Evolutionary conservation across 75 land plant species (phyloP).

Genomic region (Adiantum capillusveneris): DNA sequence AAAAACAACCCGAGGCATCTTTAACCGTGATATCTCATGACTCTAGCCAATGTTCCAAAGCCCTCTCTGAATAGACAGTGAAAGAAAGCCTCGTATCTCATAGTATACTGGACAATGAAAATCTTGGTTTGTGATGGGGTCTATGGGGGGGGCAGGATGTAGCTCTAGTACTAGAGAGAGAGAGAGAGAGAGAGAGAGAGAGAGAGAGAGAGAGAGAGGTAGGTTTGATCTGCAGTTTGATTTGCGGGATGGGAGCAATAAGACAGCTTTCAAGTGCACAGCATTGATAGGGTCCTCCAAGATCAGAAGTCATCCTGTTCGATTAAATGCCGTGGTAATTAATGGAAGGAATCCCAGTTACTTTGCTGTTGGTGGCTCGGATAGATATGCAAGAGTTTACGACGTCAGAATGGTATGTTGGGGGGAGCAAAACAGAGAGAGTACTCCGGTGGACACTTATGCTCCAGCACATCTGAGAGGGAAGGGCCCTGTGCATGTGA

Average conservation of each 20-base stretch:
- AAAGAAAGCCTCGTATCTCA: too few relatives aligned
- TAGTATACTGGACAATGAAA: too few relatives aligned
- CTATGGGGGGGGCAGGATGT: too few relatives aligned
- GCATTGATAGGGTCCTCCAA: conserved; percentile 17
- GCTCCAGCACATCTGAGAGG: conserved; percentile 55
- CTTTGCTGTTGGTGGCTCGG: conserved; percentile 68
- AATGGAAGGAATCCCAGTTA: conserved; percentile 58
- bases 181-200: conserved; percentile 8
- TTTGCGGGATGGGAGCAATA: conserved; percentile 39
- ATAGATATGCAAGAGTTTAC: conserved; percentile 76
- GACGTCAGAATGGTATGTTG: conserved; percentile 45
- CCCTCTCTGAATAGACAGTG: too few relatives aligned
- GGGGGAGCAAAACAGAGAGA: conserved; percentile 27
- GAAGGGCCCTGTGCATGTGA: conserved; percentile 45
- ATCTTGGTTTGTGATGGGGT: too few relatives aligned
- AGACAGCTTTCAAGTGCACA: conserved; percentile 48
- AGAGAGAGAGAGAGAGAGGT: conserved; percentile 6
- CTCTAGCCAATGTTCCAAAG: too few relatives aligned
- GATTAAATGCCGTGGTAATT: conserved; percentile 63
- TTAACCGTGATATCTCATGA: too few relatives aligned
- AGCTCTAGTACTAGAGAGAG: too few relatives aligned
- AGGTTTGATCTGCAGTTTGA: conserved; percentile 53
- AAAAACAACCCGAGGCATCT: too few relatives aligned
- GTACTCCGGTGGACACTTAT: conserved; percentile 43
- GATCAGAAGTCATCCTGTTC: conserved; percentile 16